Evolutionary conservation across 192 early-diverging fungal genomes (phyloP), one percentile per base, ranked within the genome.

Genomic region (Hyaloraphidium curvatum): DNA sequence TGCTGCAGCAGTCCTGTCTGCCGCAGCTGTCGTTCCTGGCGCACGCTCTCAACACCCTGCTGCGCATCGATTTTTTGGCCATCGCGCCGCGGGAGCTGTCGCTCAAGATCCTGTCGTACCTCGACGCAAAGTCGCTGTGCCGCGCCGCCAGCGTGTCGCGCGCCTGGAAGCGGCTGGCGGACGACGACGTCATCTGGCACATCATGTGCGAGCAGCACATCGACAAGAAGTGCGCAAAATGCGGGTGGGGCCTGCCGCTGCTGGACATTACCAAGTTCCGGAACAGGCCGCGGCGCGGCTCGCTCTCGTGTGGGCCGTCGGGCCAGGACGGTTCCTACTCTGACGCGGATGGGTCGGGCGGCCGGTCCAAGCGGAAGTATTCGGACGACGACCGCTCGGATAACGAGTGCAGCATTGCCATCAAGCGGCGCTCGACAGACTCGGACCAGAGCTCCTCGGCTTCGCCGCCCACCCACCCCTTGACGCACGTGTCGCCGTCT

Each of bases 151-250:
- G 94, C 64, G 87, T 90, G 0, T 83, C 75, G 51, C 77, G 72
- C 11, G 54, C 63, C 2, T 98, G 94, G 94, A 77, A 73, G n/a
- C 52, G 51, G 16, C 55, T 92, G 11, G 86, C 90, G 2, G 87
- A 95, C 56, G 88, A 91, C 57, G 89, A 98, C 59, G 67, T 80
- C 3, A 71, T 98, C 14, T 98, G 94, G 94, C 85, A 94, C 59
- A 68, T 82, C 28, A 92, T 98, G 87, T 98, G 94, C 57, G 81
- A 82, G 30, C 91, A 96, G 67, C 94, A 98, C 60, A 98, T 94
- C 51, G 89, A 91, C 64, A 84, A 84, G 53, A 85, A 87, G 55
- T 98, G 94, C 59, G 72, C 71, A 58, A 93, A 83, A 54, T 98
- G 94, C 64, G 94, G 94, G 1, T 98, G 91, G 91, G 91, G 94